Evolutionary conservation across 495 filamentous ascomycete genomes (phyloP), one percentile per base, ranked within the genome.

Genomic region (Xylaria bambusicola): DNA sequence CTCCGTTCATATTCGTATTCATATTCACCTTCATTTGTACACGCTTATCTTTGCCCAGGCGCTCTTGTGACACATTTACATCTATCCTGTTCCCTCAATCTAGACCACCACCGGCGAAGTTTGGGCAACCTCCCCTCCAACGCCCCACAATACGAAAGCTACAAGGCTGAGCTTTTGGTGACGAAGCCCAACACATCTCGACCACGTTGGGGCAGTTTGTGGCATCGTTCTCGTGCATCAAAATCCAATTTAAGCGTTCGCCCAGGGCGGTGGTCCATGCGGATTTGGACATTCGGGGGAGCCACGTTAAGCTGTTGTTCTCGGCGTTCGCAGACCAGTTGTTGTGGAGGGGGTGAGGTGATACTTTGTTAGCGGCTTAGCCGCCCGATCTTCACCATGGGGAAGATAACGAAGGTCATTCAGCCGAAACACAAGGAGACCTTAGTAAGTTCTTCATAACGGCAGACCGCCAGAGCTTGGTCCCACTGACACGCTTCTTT

Each of bases 391-490:
- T 65, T 73, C 77, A 82, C 60, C 67, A 97, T 96, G 92, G 93
- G 91, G 83, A 93, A 88, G 86, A 98, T 98, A 75, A 93, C 91
- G 76, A 98, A 98, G 85, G 81, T 86, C 65, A 93, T 93, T 70
- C 90, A 90, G 70, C 79, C 87, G 66, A 93, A 94, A 75, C 94
- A 98, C 79, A 88, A 89, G 81, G 92, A 93, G 73, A 97, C 92
- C 65, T 75, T 96, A 78, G 93, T 97, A 86, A 81, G 88, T 79
- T 61, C 35, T 23, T 36, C 41, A 33, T 58, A 13, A 42, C 26
- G 29, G n/a, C n/a, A 44, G 31, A 36, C 46, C 68, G 50, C 63
- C 56, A 5, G 63, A 62, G 59, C 69, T 61, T 68, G n/a, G 24
- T 27, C 4, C 48, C 23, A 74, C 71, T 72, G 40, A 71, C 62